Conservation (phyloP, 2,329 filamentous ascomycete genomes). For the Penicillium nordicum region DNA sequence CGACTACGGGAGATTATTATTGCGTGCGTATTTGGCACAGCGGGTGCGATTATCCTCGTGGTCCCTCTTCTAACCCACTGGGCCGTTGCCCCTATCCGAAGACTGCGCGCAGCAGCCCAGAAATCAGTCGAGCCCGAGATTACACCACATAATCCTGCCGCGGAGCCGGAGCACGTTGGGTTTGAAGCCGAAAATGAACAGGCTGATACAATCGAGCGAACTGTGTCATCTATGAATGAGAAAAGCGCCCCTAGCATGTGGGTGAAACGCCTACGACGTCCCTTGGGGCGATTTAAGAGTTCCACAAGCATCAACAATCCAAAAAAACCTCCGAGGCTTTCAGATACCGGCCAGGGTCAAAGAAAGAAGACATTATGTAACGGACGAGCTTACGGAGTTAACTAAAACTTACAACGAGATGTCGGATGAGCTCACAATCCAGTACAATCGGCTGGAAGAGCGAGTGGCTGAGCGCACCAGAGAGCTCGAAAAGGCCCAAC, state of each 20-base stretch:
- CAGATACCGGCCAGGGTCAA: slow-evolving; percentile 82
- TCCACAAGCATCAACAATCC: neutral
- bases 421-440: slow-evolving; percentile 83
- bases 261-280: slow-evolving; percentile 13
- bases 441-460: slow-evolving; percentile 80
- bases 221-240: slow-evolving; percentile 12
- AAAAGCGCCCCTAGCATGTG: slow-evolving; percentile 11
- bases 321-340: slow-evolving; percentile 47
- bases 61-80: slow-evolving; percentile 77
- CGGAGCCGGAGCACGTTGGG: neutral
- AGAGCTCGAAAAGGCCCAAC: slow-evolving; percentile 83
- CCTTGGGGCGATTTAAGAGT: slow-evolving; percentile 12
- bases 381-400: slow-evolving; percentile 80
- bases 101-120: slow-evolving; percentile 70
- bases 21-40: slow-evolving; percentile 79
- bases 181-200: neutral
- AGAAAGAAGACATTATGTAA: slow-evolving; percentile 69
- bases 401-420: slow-evolving; percentile 88
- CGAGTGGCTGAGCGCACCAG: slow-evolving; percentile 78
- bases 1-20: slow-evolving; percentile 76
- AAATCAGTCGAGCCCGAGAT: slow-evolving; percentile 64
- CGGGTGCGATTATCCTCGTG: slow-evolving; percentile 67
- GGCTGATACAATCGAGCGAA: neutral
- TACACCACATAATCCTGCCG: slow-evolving; percentile 17
- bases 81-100: slow-evolving; percentile 74